Conservation (phyloP, 345 rosid genomes). For the Durio zibethinus region DNA sequence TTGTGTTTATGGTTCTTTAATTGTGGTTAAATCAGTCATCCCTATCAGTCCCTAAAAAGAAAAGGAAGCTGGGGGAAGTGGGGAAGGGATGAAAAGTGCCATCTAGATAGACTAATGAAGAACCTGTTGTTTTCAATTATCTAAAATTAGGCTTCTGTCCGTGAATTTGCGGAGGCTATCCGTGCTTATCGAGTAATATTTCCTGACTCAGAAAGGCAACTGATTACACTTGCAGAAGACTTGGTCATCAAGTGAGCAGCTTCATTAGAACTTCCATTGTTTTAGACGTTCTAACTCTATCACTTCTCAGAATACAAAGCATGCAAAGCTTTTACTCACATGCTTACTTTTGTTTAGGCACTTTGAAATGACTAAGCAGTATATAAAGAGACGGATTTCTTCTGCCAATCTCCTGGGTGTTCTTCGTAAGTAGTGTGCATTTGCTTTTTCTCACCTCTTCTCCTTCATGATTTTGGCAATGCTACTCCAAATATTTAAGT, state of each 20-base stretch:
- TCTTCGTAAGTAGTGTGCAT: conserved; percentile 54
- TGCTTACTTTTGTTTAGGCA: conserved; percentile 43
- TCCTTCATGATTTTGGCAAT: neutral
- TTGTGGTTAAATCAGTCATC: neutral
- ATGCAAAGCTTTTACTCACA: neutral
- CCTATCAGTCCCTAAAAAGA: neutral
- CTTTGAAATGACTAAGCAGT: conserved; percentile 60
- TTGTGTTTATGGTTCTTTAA: neutral
- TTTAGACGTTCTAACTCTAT: neutral
- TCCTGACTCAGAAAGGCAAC: conserved; percentile 86
- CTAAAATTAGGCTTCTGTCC: conserved; percentile 61
- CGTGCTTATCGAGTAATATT: conserved; percentile 89
- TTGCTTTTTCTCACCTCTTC: conserved; percentile 12
- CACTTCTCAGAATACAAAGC: neutral
- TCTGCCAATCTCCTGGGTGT: conserved; percentile 52
- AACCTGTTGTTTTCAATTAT: conserved; percentile 13
- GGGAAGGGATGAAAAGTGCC: neutral
- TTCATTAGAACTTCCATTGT: neutral
- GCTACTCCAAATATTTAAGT: neutral
- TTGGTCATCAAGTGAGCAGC: conserved; percentile 58
- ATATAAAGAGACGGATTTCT: conserved; percentile 52
- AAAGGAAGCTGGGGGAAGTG: neutral
- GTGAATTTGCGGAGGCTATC: conserved; percentile 84
- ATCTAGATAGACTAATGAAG: conserved; percentile 13
- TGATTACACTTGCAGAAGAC: conserved; percentile 67